Evolutionary conservation across 768 basidiomycete species (phyloP), one percentile per base, ranked within the genome.

Genomic region (Hebeloma cylindrosporum): DNA sequence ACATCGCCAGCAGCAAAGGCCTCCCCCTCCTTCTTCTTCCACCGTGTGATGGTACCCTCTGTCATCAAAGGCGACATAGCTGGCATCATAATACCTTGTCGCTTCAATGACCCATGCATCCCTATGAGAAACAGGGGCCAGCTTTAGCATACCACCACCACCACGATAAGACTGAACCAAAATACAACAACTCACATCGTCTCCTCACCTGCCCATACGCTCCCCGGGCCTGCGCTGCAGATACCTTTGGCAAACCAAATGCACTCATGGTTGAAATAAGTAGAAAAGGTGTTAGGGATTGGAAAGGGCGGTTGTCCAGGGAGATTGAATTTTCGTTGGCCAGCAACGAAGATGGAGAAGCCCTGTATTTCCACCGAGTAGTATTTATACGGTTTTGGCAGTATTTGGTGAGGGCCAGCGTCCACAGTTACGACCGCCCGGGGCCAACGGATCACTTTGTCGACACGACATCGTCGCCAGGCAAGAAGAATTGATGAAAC

Each of bases 41-140:
- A 93, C 4, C 72, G 73, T 8, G 83, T 71, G 45, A 93, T 83
- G 0, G 83, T 88, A 21, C 89, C 90, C 60, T 88, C 83, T 1
- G 85, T 89, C 83, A 93, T 88, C 17, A 88, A 85, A n/a, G 87
- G 88, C 6, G 84, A 89, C 85, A 93, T 85, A 41, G 88, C 86
- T 23, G 91, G 90, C 88, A 93, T 92, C 53, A 70, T 57, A 23
- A 73, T 74, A 10, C 65, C 67, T 36, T 69, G 63, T 40, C 64
- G 56, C 28, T 52, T 51, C 43, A 60, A 41, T n/a, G 68, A 68
- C 22, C 59, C 57, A 50, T 69, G 68, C 40, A 70, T 47, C 58
- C 61, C 70, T 71, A 37, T 26, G 42, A 13, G 21, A n/a, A 13
- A 45, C 13, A 23, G 26, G 16, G 30, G 6, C n/a, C 26, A 23